phyloP scores from a whole-genome alignment of 179 eudicot species.

The Beta lomatogona region DNA sequence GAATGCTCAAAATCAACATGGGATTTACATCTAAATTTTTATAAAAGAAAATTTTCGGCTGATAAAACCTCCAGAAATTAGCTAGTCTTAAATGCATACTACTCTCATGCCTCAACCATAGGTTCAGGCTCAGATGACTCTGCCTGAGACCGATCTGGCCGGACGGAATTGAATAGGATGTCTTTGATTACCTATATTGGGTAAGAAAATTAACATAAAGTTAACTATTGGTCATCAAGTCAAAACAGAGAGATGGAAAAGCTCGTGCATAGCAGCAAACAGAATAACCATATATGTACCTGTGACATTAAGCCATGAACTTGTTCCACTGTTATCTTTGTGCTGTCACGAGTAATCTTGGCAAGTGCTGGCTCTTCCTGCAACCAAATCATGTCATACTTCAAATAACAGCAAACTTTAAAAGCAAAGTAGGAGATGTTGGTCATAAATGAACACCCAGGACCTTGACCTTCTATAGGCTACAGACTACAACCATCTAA shows the following conservation, averaged over 20 bases:
- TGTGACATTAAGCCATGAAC: constrained; percentile 98
- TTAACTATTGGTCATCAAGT: background rate
- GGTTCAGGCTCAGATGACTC: constrained; percentile 86
- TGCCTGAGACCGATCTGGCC: constrained; percentile 46
- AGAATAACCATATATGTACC: constrained; percentile 42
- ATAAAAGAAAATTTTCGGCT: background rate
- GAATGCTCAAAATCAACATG: constrained; percentile 7
- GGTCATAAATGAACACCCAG: background rate
- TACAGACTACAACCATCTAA: background rate
- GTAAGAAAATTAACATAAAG: background rate
- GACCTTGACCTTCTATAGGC: background rate
- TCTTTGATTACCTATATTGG: constrained; percentile 72
- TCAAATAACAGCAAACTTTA: background rate
- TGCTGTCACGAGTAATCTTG: constrained; percentile 93
- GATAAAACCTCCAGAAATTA: background rate
- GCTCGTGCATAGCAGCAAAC: background rate
- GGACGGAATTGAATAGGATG: constrained; percentile 79
- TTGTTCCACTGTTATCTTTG: constrained; percentile 94
- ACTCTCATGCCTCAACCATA: constrained; percentile 72
- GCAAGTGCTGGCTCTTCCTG: constrained; percentile 95
- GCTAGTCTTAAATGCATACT: constrained; percentile 8
- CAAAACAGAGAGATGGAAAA: constrained; percentile 12
- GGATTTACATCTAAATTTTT: constrained; percentile 21
- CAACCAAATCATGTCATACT: constrained; percentile 17
- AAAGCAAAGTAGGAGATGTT: background rate